Evolutionary conservation across 2,329 filamentous ascomycete genomes (phyloP), one percentile per base, ranked within the genome.

Genomic region (Sclerotinia subarctica): DNA sequence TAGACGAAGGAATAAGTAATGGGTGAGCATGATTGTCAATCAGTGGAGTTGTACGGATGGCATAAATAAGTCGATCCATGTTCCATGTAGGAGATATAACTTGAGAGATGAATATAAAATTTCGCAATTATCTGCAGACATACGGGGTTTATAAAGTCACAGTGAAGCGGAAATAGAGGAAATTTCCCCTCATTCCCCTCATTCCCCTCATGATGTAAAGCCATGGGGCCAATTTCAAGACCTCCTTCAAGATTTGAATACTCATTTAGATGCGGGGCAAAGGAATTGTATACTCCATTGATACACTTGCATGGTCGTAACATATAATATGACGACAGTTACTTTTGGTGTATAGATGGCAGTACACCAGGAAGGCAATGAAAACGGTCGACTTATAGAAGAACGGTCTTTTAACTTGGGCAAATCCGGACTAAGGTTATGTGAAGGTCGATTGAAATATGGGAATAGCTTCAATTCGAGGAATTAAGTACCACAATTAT

Each of bases 11-110:
- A 49, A 84, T 84, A 13, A 92, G 83, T 1, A 93, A 81, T 38
- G 90, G 89, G 72, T 92, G 90, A 3, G 88, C 88, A 75, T 92
- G 90, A 73, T 91, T 87, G 78, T 93, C 90, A 77, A 93, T 88
- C 73, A 92, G 86, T 3, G 90, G 89, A 29, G 83, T 86, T 26
- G 75, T 80, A 38, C 80, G 77, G 68, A 88, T 85, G 64, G 80
- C 81, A 62, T n/a, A 13, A 26, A 67, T 54, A 24, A 67, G 65
- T 29, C n/a, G 65, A 29, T 67, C 56, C 65, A 67, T 67, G 5
- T 35, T 67, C 8, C 8, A 1, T 7, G 26, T 29, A 24, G 44
- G 5, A 49, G 42, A 26, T 63, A 51, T 21, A 38, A 8, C n/a
- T 51, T 51, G 11, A 42, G 38, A 21, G 32, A 38, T 51, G 29